Conservation (phyloP, 495 filamentous ascomycete genomes). For the Cryomyces minteri region DNA sequence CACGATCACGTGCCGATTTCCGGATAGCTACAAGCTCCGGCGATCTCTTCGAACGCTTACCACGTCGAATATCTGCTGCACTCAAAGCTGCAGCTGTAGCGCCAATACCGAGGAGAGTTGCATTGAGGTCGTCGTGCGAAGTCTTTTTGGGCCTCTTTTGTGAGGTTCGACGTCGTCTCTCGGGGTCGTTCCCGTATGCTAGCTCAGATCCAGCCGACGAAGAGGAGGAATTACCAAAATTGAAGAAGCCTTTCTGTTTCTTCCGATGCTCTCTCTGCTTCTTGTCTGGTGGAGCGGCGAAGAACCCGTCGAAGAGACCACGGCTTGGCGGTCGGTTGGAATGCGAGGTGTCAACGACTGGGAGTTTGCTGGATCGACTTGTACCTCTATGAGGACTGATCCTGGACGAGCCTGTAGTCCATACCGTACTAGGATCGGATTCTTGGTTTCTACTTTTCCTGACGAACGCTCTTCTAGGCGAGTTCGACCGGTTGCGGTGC, state of each 20-base stretch:
- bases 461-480: not conserved
- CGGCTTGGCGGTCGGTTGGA: not conserved
- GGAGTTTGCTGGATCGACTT: not conserved
- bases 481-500: conserved; percentile 4
- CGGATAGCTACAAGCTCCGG: conserved; percentile 22
- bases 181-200: conserved; percentile 19
- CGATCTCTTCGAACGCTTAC: conserved; percentile 14
- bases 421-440: too few species aligned
- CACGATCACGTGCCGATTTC: conserved; percentile 12
- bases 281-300: conserved; percentile 31
- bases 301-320: conserved; percentile 24
- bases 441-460: too few species aligned
- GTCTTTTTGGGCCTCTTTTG: conserved; percentile 2
- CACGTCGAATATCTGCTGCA: conserved; percentile 24
- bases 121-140: conserved; percentile 30
- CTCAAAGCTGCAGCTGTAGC: conserved; percentile 37
- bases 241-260: conserved; percentile 37
- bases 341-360: not conserved
- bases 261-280: conserved; percentile 19
- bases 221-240: conserved; percentile 38
- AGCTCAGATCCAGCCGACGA: conserved; percentile 39
- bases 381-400: too few species aligned
- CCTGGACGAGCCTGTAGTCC: too few species aligned
- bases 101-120: conserved; percentile 35
- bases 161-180: conserved; percentile 8